Percentiles rank a stretch among this genome's conserved stretches.
Conservation (phyloP, 306 rosid species). For the Prosopis cineraria region DNA sequence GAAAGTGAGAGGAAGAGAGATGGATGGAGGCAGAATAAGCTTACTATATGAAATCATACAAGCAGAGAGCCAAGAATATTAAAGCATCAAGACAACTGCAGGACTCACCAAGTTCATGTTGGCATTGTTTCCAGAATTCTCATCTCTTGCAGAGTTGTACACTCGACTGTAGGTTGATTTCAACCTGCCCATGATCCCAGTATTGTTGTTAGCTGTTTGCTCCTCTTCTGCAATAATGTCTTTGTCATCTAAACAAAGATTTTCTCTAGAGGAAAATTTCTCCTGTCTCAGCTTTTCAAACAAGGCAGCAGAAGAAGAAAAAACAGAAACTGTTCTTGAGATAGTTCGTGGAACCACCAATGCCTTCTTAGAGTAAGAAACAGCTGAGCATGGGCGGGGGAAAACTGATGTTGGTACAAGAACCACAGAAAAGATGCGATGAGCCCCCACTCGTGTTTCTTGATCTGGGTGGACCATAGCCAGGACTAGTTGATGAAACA, state of each 20-base stretch:
- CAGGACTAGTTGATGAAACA: slow-evolving; percentile 85
- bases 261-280: slow-evolving; percentile 58
- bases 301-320: slow-evolving; percentile 92
- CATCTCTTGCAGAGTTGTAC: slow-evolving; percentile 44
- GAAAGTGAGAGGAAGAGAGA: not conserved
- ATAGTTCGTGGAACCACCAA: slow-evolving; percentile 66
- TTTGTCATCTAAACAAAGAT: slow-evolving; percentile 37
- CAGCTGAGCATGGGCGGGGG: slow-evolving; percentile 47
- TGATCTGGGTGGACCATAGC: slow-evolving; percentile 96
- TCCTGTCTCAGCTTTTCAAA: slow-evolving; percentile 78
- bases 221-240: slow-evolving; percentile 38
- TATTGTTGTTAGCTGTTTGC: slow-evolving; percentile 43
- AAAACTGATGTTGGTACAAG: slow-evolving; percentile 81
- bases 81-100: not conserved
- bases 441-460: slow-evolving; percentile 85
- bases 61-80: not conserved
- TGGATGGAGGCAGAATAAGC: not conserved
- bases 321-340: slow-evolving; percentile 85
- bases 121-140: slow-evolving; percentile 39
- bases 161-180: slow-evolving; percentile 55
- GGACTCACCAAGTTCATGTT: slow-evolving; percentile 62
- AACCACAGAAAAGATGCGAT: slow-evolving; percentile 82
- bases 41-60: not conserved
- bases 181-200: slow-evolving; percentile 57
- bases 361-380: slow-evolving; percentile 48